These are phyloP conservation scores for Ceratobasidium sp. DNA, from an alignment of 1,284 basidiomycete genomes.

Conservation along the genomic window DNA sequence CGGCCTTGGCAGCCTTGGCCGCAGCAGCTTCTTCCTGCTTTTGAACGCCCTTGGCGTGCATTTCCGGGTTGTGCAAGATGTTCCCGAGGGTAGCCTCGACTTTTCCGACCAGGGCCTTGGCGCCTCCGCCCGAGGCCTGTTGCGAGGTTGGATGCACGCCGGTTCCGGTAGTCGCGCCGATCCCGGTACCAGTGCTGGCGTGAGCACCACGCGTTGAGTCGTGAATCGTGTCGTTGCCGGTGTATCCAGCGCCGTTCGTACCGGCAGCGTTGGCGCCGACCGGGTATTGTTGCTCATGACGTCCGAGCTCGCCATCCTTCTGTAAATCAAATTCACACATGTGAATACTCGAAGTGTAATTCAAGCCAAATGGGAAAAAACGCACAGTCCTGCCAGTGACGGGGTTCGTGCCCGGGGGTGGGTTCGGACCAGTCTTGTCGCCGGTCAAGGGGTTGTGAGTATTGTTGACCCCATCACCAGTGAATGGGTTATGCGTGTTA, in stretches of 20 bases:
- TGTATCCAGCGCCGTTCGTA: background rate
- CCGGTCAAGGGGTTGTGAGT: conserved; percentile 26
- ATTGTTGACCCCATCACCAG: conserved; percentile 14
- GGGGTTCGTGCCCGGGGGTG: conserved; percentile 24
- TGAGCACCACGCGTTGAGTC: conserved; percentile 2
- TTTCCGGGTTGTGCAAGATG: conserved; percentile 19
- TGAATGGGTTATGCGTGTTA: conserved; percentile 30
- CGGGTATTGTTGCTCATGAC: conserved; percentile 18
- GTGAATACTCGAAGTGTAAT: background rate
- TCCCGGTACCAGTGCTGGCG: background rate
- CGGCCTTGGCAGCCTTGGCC: background rate
- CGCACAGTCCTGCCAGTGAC: conserved; percentile 20
- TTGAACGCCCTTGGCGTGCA: conserved; percentile 27
- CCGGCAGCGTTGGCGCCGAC: background rate
- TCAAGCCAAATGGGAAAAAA: background rate
- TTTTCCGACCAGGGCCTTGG: conserved; percentile 26
- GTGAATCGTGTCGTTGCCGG: conserved; percentile 3
- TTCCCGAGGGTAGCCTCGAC: conserved; percentile 25
- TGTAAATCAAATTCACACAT: background rate
- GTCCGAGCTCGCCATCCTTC: conserved; percentile 17
- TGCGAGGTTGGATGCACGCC: conserved; percentile 4
- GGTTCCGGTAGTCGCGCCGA: background rate
- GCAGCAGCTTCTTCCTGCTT: conserved; percentile 31
- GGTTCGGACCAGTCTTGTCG: conserved; percentile 32
- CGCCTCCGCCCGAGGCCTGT: conserved; percentile 6